These are phyloP conservation scores for Pilasporangium apinafurcum DNA, from an alignment of 352 stramenopile species.

Conservation along the genomic window DNA sequence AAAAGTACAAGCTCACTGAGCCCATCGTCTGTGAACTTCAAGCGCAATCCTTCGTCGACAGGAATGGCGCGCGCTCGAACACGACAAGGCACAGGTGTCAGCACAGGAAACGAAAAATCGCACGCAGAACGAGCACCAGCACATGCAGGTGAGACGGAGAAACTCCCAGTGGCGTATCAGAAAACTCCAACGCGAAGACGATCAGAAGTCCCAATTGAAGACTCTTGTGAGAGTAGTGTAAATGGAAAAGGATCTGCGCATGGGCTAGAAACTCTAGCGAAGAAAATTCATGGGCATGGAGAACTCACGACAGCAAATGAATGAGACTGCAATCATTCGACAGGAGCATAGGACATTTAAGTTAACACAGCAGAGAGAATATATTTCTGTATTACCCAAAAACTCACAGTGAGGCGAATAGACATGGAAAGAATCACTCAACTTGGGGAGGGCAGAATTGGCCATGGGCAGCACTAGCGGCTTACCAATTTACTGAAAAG, in stretches of 20 bases:
- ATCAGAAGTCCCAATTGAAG: conserved; percentile 32
- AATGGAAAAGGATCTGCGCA: conserved; percentile 6
- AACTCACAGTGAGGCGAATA: neutral
- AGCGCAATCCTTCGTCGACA: conserved; percentile 42
- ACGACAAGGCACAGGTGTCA: conserved; percentile 19
- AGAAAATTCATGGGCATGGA: conserved; percentile 12
- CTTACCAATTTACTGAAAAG: too few species aligned
- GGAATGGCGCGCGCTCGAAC: conserved; percentile 25
- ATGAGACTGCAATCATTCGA: conserved; percentile 5
- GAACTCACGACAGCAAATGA: conserved; percentile 5
- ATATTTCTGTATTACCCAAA: too few species aligned
- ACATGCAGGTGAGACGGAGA: conserved; percentile 33
- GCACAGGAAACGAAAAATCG: conserved; percentile 19
- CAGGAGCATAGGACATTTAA: neutral
- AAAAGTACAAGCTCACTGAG: neutral
- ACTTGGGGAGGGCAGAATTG: too few species aligned
- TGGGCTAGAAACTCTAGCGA: conserved; percentile 16
- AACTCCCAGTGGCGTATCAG: conserved; percentile 34
- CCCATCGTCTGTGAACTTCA: conserved; percentile 24
- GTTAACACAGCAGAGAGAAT: neutral
- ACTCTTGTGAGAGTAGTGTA: conserved; percentile 9
- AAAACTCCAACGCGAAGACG: conserved; percentile 38
- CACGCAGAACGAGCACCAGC: conserved; percentile 36
- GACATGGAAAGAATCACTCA: conserved; percentile 6
- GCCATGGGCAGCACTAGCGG: too few species aligned